Evolutionary conservation across 805 yeast genomes (phyloP), one percentile per base, ranked within the genome.

Genomic region (Zygosaccharomyces bisporus): DNA sequence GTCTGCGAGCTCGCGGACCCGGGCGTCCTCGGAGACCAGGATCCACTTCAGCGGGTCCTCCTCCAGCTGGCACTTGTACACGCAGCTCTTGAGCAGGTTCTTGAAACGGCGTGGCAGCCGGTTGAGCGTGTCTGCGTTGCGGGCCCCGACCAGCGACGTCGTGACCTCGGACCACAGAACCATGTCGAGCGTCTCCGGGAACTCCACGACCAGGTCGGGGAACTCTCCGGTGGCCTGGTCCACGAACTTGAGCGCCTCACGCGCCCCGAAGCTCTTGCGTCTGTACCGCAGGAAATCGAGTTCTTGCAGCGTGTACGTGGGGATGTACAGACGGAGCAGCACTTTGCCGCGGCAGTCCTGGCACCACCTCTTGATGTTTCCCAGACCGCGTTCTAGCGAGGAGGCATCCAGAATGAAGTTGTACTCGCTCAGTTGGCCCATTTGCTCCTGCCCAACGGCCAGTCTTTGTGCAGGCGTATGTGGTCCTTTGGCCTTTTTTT

Each of bases 381-480:
- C 86, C 35, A 83, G 69, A 1, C 88, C 91, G 43, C 81, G 76
- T 14, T 80, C 79, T 49, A 83, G 71, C 2, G 86, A 81, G 5
- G 86, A 75, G 16, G 82, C 84, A 57, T 83, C 90, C 33, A 83
- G 55, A 14, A 83, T 78, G 46, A 82, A 69, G 56, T 72, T 57
- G 39, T 58, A 60, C 20, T 42, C 47, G 35, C 45, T 50, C 20
- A 37, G 32, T 16, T 25, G 13, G 12, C 40, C 40, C 40, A 37
- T 37, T 21, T 21, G 27, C 23, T 24, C 13, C n/a, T 37, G n/a
- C 31, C n/a, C 31, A 27, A 12, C 31, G 31, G 12, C 27, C 10
- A 12, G 27, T 3, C 7, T 12, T 25, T 25, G 6, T 10, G 10
- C 31, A 27, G n/a, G 31, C 14, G 31, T 27, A 27, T 27, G 16